phyloP scores from a whole-genome alignment of 805 yeast genomes.

The Spathaspora sp. region DNA sequence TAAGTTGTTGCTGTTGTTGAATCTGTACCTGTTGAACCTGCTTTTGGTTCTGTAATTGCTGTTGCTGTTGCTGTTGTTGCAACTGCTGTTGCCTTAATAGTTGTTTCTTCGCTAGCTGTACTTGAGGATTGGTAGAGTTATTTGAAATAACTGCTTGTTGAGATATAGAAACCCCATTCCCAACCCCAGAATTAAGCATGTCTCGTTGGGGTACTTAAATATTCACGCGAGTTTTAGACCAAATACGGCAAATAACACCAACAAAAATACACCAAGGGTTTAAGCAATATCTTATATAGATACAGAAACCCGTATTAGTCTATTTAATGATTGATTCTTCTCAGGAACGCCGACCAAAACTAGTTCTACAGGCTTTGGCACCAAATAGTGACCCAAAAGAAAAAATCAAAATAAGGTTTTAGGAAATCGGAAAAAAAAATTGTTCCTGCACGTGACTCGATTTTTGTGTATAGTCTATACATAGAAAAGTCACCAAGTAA shows the following conservation, averaged over 20 bases:
- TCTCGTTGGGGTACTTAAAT: background rate
- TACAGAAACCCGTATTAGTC: background rate
- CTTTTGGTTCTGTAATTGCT: conserved; percentile 14
- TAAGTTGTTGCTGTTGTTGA: conserved; percentile 20
- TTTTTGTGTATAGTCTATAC: background rate
- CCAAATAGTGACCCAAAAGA: background rate
- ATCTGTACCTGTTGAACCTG: conserved; percentile 28
- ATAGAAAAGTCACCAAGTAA: too few species aligned
- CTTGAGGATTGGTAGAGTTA: conserved; percentile 7
- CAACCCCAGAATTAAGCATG: background rate
- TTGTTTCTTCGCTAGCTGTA: conserved; percentile 8
- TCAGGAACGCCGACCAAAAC: background rate
- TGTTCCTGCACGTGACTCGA: background rate
- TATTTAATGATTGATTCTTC: background rate
- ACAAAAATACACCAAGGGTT: background rate
- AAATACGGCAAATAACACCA: background rate
- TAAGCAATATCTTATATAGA: background rate
- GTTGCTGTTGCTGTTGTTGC: conserved; percentile 20
- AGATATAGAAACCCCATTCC: background rate
- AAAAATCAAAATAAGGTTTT: background rate
- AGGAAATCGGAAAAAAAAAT: background rate
- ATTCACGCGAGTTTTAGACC: background rate
- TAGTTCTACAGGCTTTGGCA: background rate
- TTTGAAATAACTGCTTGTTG: background rate
- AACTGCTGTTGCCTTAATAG: conserved; percentile 7